A percentile compares a stretch with the other conserved stretches of the same genome.
These are phyloP conservation scores for Sphaerobolus stellatus DNA, from an alignment of 1,284 basidiomycete genomes.

Conservation along the genomic window DNA sequence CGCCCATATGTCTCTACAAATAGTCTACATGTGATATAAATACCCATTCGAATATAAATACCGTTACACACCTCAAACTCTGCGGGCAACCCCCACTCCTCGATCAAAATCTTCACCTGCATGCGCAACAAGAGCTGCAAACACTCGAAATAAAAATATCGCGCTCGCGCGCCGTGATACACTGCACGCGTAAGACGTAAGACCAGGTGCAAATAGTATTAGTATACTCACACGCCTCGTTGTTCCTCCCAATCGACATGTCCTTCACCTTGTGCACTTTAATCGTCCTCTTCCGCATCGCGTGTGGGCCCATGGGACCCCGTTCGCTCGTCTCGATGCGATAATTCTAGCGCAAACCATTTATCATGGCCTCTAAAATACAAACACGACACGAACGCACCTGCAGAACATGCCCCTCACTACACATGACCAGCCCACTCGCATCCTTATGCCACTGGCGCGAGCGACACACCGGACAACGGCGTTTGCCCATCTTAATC, in stretches of 20 bases:
- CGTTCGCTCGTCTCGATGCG: constrained; percentile 67
- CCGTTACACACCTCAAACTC: constrained; percentile 71
- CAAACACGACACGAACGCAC: constrained; percentile 33
- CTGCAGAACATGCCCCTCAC: constrained; percentile 77
- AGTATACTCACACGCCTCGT: constrained; percentile 52
- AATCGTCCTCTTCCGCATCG: constrained; percentile 58
- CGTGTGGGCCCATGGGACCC: constrained; percentile 56
- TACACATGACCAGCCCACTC: constrained; percentile 70
- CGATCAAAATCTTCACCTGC: constrained; percentile 64
- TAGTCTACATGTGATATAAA: constrained; percentile 45
- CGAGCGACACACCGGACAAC: constrained; percentile 71
- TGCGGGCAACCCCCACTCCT: constrained; percentile 69
- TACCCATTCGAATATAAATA: not conserved
- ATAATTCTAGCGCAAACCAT: constrained; percentile 53
- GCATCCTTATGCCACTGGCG: constrained; percentile 77
- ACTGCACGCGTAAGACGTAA: constrained; percentile 44
- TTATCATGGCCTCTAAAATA: constrained; percentile 2
- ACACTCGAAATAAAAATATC: constrained; percentile 78
- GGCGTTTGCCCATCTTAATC: too few species aligned
- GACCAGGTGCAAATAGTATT: constrained; percentile 10
- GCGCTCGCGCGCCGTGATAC: constrained; percentile 75
- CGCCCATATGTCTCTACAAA: constrained; percentile 82
- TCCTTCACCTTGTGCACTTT: constrained; percentile 55
- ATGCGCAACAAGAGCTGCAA: constrained; percentile 76
- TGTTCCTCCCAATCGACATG: constrained; percentile 42